phyloP scores from a whole-genome alignment of 1,139 yeast species.

The Yamadazyma oceani region DNA sequence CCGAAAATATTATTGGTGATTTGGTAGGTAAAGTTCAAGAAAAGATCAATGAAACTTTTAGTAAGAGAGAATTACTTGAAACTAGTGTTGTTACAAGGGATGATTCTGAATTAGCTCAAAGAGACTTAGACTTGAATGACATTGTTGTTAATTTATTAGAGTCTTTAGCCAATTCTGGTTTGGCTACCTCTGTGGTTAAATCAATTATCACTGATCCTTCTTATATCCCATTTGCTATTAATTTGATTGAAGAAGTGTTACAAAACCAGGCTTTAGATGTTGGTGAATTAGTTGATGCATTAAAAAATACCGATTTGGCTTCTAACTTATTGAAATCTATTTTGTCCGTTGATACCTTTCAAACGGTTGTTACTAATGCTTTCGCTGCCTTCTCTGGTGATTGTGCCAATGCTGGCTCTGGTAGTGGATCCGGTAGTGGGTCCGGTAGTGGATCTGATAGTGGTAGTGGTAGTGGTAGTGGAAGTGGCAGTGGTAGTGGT shows the following conservation, averaged over 20 bases:
- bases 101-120: conserved; percentile 11
- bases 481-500: conserved; percentile 15
- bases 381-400: conserved; percentile 45
- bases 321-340: conserved; percentile 37
- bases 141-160: conserved; percentile 40
- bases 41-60: conserved; percentile 15
- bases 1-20: conserved; percentile 27
- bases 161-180: conserved; percentile 43
- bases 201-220: conserved; percentile 39
- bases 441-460: conserved; percentile 10
- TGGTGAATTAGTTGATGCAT: conserved; percentile 29
- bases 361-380: conserved; percentile 40
- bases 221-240: conserved; percentile 39
- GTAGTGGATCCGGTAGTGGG: conserved; percentile 11
- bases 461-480: conserved; percentile 13
- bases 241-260: conserved; percentile 34
- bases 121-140: conserved; percentile 13
- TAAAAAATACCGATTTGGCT: conserved; percentile 38
- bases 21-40: conserved; percentile 31
- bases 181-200: conserved; percentile 42
- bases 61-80: conserved; percentile 19
- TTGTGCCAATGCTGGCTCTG: conserved; percentile 23
- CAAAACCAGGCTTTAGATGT: conserved; percentile 31
- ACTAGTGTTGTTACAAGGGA: conserved; percentile 17
- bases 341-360: conserved; percentile 34